Base-by-base conservation (phyloP, 192 early-diverging fungal species). In the Spizellomyces punctatus region DNA sequence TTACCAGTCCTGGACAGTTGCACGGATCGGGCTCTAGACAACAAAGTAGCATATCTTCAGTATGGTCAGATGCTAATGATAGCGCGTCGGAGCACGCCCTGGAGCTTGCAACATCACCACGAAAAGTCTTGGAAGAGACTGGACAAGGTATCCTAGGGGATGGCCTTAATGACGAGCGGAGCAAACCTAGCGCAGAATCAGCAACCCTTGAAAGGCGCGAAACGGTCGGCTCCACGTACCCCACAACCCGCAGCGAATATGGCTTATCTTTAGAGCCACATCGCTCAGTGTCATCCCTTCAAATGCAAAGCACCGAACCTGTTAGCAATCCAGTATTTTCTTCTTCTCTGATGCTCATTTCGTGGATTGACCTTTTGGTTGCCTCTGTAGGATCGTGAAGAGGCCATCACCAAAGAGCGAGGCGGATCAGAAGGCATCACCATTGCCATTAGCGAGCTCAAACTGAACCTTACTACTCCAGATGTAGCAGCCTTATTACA, bases 401-500 rank as follows among this genome's bases (percentile, higher is more conserved):
- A 7, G n/a, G 46, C 44, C 64, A 66, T 48, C 3, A 36, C 27
- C 27, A 36, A 36, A 36, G 27, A 36, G 16, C 14, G n/a, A n/a
- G 5, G n/a, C 46, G 46, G 46, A 19, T 62, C 19, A 22, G 61
- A 48, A 6, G 64, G 44, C 64, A 54, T 66, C 36, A 54, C 46
- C 19, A 50, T 66, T 48, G n/a, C 22, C 17, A 46, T 66, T 14
- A 14, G 44, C n/a, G 64, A 48, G 12, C 46, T 67, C 27, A 41
- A 67, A n/a, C 5, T 67, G 17, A 43, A 67, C 21, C 14, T 57
- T 4, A 22, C 48, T 21, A n/a, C 12, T 6, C 10, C 9, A 14
- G 66, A 60, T 27, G 66, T 67, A 0, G 16, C 10, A 12, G 21
- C 54, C 12, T 43, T 75, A 16, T 49, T 76, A 16, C 42, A 62